Conservation (phyloP, 176 grass and related monocot genomes). For the maize (Zea mays) region Zm-B73-REFERENCE-NAM-5.0 NC_050096.1:268789501-268790000, state of each 20-base stretch:
- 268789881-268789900: neutral
- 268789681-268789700: conserved; percentile 16
- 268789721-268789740: conserved; percentile 7
- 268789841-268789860: neutral
- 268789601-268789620: neutral
- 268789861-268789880: conserved; percentile 23
- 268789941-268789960: no score
- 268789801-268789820: neutral
- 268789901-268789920: no score
- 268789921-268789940: no score
- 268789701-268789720: conserved; percentile 15
- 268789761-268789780: conserved; percentile 9
- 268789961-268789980: no score
- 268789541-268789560: conserved; percentile 98
- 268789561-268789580: conserved; percentile 75
- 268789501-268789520: conserved; percentile 99
- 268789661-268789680: neutral
- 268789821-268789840: conserved; percentile 9
- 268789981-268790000: no score
- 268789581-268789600: conserved; percentile 21
- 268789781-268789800: conserved; percentile 17
- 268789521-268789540: conserved; percentile 98
- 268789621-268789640: neutral
- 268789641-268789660: conserved; percentile 8
- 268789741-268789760: neutral